These are phyloP conservation scores for Ascochyta koolunga DNA, from an alignment of 2,329 filamentous ascomycete species.

Conservation along the genomic window DNA sequence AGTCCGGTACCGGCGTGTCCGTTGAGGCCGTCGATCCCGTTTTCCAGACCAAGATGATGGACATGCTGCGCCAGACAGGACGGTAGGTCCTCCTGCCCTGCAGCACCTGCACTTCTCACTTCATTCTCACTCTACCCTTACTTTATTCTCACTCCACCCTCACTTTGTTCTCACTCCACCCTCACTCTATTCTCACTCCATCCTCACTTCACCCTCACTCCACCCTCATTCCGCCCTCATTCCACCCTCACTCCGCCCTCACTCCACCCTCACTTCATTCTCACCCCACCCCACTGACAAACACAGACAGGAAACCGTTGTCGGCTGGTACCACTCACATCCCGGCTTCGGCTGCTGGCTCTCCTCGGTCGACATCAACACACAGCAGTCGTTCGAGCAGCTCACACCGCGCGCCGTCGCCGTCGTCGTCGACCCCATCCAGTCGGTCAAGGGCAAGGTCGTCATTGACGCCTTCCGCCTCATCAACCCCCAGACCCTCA, in stretches of 20 bases:
- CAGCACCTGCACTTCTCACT: no score
- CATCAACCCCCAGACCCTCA: slow-evolving; percentile 96
- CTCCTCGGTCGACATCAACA: slow-evolving; percentile 98
- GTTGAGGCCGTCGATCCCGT: slow-evolving; percentile 98
- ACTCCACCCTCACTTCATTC: background rate
- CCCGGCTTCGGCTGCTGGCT: slow-evolving; percentile 99
- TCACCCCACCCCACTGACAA: slow-evolving; percentile 22
- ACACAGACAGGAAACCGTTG: slow-evolving; percentile 86
- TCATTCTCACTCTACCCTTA: background rate
- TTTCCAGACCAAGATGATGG: slow-evolving; percentile 99
- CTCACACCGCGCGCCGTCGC: slow-evolving; percentile 95
- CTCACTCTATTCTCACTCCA: no score
- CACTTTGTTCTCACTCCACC: background rate
- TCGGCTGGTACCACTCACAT: slow-evolving; percentile 99
- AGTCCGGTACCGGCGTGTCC: slow-evolving; percentile 96
- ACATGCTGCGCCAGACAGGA: slow-evolving; percentile 97
- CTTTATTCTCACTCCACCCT: no score
- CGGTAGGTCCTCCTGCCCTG: no score
- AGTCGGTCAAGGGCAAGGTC: slow-evolving; percentile 99
- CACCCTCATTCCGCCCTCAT: background rate
- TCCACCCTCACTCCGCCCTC: no score
- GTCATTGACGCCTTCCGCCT: slow-evolving; percentile 99
- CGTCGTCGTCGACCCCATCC: slow-evolving; percentile 97
- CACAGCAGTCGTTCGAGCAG: slow-evolving; percentile 99
- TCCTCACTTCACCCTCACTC: background rate